Evolutionary conservation across 2,329 filamentous ascomycete species (phyloP).

Genomic region (Penicillium vulpinum): DNA sequence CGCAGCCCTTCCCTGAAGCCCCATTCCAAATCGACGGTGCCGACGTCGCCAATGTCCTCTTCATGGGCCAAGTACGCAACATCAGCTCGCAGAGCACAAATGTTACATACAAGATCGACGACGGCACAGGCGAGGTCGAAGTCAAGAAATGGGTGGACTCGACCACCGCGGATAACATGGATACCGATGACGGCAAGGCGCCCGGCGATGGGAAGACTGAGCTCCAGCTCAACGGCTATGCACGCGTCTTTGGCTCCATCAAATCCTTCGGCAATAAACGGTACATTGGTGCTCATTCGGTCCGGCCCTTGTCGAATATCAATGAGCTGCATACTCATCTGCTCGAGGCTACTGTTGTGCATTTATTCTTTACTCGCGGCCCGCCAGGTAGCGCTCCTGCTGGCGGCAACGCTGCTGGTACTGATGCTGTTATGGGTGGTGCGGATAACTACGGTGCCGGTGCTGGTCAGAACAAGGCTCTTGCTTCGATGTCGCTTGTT

Average conservation of each 20-base stretch:
- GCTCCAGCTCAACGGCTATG: constrained; percentile 73
- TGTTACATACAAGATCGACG: constrained; percentile 88
- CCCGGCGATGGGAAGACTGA: constrained; percentile 53
- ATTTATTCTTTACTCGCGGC: constrained; percentile 78
- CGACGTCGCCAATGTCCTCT: constrained; percentile 72
- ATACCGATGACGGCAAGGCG: constrained; percentile 43
- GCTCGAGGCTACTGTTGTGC: constrained; percentile 84
- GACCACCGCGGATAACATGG: constrained; percentile 46
- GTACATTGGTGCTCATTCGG: constrained; percentile 75
- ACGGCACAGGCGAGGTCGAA: constrained; percentile 90
- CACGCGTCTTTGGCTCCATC: constrained; percentile 80
- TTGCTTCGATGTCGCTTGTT: constrained; percentile 52
- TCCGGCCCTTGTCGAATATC: constrained; percentile 77
- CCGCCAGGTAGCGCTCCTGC: constrained; percentile 53
- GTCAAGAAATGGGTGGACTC: constrained; percentile 56
- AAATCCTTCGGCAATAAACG: constrained; percentile 82
- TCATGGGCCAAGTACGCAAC: constrained; percentile 87
- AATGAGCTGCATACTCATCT: constrained; percentile 94
- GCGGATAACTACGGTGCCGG: constrained; percentile 31
- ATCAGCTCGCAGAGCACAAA: constrained; percentile 86
- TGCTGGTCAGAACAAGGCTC: constrained; percentile 33
- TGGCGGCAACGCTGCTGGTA: constrained; percentile 46
- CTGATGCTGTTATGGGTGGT: constrained; percentile 37
- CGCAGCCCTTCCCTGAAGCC: constrained; percentile 70
- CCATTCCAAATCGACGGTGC: constrained; percentile 81